These are phyloP conservation scores for Nothophaeocryptopus gaeumannii DNA, from an alignment of 2,329 filamentous ascomycete genomes.

Conservation along the genomic window DNA sequence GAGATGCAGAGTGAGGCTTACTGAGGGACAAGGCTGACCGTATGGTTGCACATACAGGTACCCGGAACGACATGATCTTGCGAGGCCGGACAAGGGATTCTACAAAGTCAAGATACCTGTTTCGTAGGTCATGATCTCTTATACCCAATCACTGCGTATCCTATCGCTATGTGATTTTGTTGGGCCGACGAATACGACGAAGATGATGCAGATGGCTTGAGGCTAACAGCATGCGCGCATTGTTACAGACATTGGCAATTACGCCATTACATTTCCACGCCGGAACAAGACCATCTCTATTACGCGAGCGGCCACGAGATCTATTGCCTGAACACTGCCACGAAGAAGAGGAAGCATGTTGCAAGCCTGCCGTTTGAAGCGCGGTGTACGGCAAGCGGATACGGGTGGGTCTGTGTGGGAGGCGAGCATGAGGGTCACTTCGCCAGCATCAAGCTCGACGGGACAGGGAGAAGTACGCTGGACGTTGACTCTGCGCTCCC, in stretches of 20 bases:
- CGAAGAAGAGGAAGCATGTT: constrained; percentile 72
- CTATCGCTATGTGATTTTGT: not conserved
- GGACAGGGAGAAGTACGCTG: constrained; percentile 37
- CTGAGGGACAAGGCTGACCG: constrained; percentile 4
- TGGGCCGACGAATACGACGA: no score
- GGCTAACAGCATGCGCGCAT: not conserved
- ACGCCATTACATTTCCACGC: constrained; percentile 81
- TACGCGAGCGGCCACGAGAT: constrained; percentile 72
- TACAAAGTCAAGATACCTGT: constrained; percentile 50
- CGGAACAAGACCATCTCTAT: constrained; percentile 74
- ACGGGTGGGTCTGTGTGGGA: constrained; percentile 87
- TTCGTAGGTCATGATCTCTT: constrained; percentile 42
- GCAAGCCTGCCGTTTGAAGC: constrained; percentile 65
- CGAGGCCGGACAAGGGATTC: constrained; percentile 44
- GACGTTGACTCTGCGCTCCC: constrained; percentile 59
- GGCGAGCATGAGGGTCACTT: constrained; percentile 83
- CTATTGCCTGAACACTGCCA: constrained; percentile 58
- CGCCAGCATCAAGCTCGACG: constrained; percentile 66
- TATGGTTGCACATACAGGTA: constrained; percentile 34
- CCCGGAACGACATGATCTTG: constrained; percentile 47
- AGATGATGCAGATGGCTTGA: not conserved
- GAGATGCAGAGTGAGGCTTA: not conserved
- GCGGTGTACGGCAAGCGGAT: constrained; percentile 81
- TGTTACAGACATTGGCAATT: constrained; percentile 76
- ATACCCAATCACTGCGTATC: constrained; percentile 26